Evolutionary conservation across 2,329 filamentous ascomycete species (phyloP).

Genomic region (Fusarium tricinctum): DNA sequence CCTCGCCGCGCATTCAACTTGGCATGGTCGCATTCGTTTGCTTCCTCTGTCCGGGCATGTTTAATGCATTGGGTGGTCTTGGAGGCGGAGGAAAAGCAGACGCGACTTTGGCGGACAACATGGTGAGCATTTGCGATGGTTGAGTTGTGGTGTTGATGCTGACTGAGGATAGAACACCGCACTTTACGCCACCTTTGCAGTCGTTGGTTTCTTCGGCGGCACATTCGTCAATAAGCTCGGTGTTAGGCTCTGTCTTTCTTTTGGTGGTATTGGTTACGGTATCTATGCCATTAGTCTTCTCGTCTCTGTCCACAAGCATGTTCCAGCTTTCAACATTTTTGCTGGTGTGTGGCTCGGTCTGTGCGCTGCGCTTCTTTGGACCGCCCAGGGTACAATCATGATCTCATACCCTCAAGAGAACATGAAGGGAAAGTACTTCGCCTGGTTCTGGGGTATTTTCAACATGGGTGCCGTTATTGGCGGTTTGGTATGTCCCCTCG

Average conservation of each 20-base stretch:
- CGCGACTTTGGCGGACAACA: constrained; percentile 58
- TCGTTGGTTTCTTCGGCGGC: constrained; percentile 77
- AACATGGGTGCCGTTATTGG: constrained; percentile 93
- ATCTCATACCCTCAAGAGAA: constrained; percentile 88
- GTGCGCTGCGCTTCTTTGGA: constrained; percentile 85
- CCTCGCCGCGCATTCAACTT: constrained; percentile 79
- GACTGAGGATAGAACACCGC: constrained; percentile 62
- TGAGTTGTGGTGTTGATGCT: not conserved
- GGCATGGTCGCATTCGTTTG: constrained; percentile 71
- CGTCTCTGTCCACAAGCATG: constrained; percentile 74
- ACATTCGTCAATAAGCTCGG: constrained; percentile 83
- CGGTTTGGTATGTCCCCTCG: constrained; percentile 63
- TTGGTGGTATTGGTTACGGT: constrained; percentile 82
- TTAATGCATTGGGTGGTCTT: constrained; percentile 75
- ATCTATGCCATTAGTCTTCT: constrained; percentile 77
- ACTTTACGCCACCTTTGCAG: constrained; percentile 77
- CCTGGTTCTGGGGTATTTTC: constrained; percentile 95
- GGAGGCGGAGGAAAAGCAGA: constrained; percentile 70
- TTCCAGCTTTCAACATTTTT: constrained; percentile 66
- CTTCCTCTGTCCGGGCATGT: constrained; percentile 79
- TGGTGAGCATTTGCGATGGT: constrained; percentile 39
- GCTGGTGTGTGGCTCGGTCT: constrained; percentile 82
- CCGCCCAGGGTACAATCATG: constrained; percentile 87
- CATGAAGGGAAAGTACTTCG: constrained; percentile 89
- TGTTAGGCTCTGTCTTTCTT: constrained; percentile 73